Percentiles rank a stretch among this genome's conserved stretches.
These are phyloP conservation scores for Mucor sp. DNA, from an alignment of 371 early-diverging fungal genomes.

Conservation along the genomic window DNA sequence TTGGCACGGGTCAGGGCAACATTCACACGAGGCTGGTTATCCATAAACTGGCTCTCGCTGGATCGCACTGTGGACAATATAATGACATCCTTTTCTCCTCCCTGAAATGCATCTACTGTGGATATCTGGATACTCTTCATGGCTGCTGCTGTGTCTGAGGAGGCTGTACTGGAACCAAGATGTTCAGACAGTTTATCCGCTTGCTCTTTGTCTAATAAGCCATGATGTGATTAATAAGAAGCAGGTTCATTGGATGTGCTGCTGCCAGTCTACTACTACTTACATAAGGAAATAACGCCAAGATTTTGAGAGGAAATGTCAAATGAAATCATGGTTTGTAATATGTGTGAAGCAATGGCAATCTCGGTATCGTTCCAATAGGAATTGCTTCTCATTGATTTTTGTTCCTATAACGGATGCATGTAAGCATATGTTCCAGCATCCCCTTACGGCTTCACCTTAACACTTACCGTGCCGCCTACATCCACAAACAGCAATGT, in stretches of 20 bases:
- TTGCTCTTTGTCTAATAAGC: slow-evolving; percentile 67
- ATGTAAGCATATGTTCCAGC: too few species aligned
- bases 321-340: slow-evolving; percentile 42
- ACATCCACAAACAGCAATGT: slow-evolving; percentile 74
- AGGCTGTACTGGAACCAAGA: slow-evolving; percentile 17
- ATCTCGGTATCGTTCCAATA: slow-evolving; percentile 63
- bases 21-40: slow-evolving; percentile 59
- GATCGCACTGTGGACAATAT: slow-evolving; percentile 77
- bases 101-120: slow-evolving; percentile 89
- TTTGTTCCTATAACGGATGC: slow-evolving; percentile 53
- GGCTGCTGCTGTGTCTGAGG: slow-evolving; percentile 7
- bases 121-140: slow-evolving; percentile 49
- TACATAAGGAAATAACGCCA: slow-evolving; percentile 74
- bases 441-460: too few species aligned
- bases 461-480: slow-evolving; percentile 32
- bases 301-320: slow-evolving; percentile 49
- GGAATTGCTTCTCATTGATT: slow-evolving; percentile 43
- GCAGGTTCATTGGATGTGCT: not conserved
- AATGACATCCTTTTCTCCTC: slow-evolving; percentile 84
- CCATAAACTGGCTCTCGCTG: slow-evolving; percentile 55
- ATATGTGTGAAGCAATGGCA: slow-evolving; percentile 40
- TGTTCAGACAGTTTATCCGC: slow-evolving; percentile 51
- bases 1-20: slow-evolving; percentile 65
- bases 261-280: too few species aligned
- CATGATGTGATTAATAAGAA: not conserved